phyloP scores from a whole-genome alignment of 805 yeast species.

The Wickerhamiella bombiphila region DNA sequence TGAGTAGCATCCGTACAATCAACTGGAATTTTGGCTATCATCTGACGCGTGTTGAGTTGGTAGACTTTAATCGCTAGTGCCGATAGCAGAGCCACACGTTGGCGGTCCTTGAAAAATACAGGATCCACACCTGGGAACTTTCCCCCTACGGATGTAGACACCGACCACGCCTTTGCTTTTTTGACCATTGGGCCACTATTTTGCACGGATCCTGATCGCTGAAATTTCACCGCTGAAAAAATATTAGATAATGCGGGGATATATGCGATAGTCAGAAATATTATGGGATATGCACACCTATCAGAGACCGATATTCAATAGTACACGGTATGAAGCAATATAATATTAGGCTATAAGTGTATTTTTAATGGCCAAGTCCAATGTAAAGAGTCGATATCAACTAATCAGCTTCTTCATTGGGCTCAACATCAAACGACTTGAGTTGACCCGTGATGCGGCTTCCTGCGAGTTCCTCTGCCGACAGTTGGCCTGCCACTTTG shows the following conservation, averaged over 20 bases:
- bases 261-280: neutral
- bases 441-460: no score
- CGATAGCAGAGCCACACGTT: constrained; percentile 24
- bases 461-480: constrained; percentile 55
- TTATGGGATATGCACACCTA: neutral
- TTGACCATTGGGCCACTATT: constrained; percentile 2
- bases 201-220: no score
- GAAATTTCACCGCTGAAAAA: neutral
- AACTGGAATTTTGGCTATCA: constrained; percentile 23
- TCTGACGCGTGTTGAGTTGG: constrained; percentile 23
- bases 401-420: no score
- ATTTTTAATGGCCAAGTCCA: no score
- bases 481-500: constrained; percentile 69
- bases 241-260: neutral
- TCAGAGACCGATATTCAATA: no score
- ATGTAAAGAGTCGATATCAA: no score
- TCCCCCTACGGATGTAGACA: constrained; percentile 25
- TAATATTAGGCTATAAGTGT: no score
- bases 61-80: constrained; percentile 27
- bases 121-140: constrained; percentile 24
- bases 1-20: constrained; percentile 23
- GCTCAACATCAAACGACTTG: constrained; percentile 2
- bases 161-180: constrained; percentile 16
- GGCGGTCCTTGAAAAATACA: constrained; percentile 23
- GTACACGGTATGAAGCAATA: no score